Percentiles rank a stretch among this genome's conserved stretches.
phyloP scores from a whole-genome alignment of 148 eudicot species.

The Polygonum aviculare region DNA sequence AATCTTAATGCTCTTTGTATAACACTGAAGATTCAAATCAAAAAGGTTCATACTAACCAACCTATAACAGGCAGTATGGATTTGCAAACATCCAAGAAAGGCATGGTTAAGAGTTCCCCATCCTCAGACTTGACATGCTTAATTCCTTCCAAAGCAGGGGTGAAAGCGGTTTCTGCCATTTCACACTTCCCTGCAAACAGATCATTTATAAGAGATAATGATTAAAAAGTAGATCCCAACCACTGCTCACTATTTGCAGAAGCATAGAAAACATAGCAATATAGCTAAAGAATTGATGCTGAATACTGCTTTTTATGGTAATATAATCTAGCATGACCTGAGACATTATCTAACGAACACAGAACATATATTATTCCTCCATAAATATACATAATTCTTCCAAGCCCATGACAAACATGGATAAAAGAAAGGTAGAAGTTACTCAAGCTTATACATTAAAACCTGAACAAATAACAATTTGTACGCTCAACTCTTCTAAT shows the following conservation, averaged over 20 bases:
- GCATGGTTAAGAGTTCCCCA: constrained; percentile 64
- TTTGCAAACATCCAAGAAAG: constrained; percentile 88
- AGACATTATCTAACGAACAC: not conserved
- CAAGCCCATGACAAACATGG: not conserved
- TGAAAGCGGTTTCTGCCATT: constrained; percentile 69
- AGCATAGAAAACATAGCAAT: not conserved
- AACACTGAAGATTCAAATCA: not conserved
- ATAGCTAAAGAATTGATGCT: not conserved
- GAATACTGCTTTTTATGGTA: not conserved
- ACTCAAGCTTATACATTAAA: too few relatives aligned
- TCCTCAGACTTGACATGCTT: constrained; percentile 61
- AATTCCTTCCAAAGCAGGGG: constrained; percentile 65
- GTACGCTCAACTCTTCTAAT: too few relatives aligned
- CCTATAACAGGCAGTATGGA: constrained; percentile 81
- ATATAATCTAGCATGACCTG: not conserved
- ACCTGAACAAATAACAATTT: too few relatives aligned
- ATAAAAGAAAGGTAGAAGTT: not conserved
- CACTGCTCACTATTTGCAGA: not conserved
- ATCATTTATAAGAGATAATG: not conserved
- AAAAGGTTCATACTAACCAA: constrained; percentile 12
- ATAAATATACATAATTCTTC: not conserved
- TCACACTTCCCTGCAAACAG: constrained; percentile 18
- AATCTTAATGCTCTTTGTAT: not conserved
- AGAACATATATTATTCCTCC: not conserved
- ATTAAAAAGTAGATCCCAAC: not conserved